A percentile compares a stretch with the other conserved stretches of the same genome.
phyloP scores from a whole-genome alignment of 2,329 filamentous ascomycete species.

The Fonsecaea pedrosoi region DNA sequence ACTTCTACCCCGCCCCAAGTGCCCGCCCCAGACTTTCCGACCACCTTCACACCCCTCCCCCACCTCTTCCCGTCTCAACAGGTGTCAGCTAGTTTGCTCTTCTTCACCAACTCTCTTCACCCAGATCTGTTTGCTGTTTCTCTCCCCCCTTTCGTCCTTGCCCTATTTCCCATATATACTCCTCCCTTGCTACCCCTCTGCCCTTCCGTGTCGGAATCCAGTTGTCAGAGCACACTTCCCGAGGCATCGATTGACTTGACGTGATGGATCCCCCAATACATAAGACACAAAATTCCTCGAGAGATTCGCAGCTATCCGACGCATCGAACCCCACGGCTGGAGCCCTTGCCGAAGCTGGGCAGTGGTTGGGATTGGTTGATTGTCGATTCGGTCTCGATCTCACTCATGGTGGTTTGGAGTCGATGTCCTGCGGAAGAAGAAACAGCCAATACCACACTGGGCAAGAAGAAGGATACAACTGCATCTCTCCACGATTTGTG shows the following conservation, averaged over 20 bases:
- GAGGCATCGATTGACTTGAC: neutral
- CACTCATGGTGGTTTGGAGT: slow-evolving; percentile 11
- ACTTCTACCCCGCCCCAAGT: slow-evolving; percentile 13
- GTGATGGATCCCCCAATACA: slow-evolving; percentile 11
- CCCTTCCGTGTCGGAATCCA: neutral
- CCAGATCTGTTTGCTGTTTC: neutral
- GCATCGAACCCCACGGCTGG: slow-evolving; percentile 12
- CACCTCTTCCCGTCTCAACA: slow-evolving; percentile 7
- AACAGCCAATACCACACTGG: slow-evolving; percentile 8
- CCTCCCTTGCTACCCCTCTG: slow-evolving; percentile 8
- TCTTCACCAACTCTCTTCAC: slow-evolving; percentile 2
- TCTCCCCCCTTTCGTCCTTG: neutral
- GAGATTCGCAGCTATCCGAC: slow-evolving; percentile 20
- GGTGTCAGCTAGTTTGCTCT: slow-evolving; percentile 13
- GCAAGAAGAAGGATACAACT: slow-evolving; percentile 27
- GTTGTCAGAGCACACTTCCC: neutral
- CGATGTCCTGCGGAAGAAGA: slow-evolving; percentile 2
- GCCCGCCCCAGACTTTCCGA: neutral
- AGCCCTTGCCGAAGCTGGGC: slow-evolving; percentile 8
- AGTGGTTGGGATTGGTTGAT: neutral
- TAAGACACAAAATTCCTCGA: neutral
- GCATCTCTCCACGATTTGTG: slow-evolving; percentile 8
- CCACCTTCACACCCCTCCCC: neutral
- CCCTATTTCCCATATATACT: neutral
- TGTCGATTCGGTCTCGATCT: slow-evolving; percentile 2